Evolutionary conservation across 495 filamentous ascomycete species (phyloP).

Genomic region (Aspergillus ostianus): DNA sequence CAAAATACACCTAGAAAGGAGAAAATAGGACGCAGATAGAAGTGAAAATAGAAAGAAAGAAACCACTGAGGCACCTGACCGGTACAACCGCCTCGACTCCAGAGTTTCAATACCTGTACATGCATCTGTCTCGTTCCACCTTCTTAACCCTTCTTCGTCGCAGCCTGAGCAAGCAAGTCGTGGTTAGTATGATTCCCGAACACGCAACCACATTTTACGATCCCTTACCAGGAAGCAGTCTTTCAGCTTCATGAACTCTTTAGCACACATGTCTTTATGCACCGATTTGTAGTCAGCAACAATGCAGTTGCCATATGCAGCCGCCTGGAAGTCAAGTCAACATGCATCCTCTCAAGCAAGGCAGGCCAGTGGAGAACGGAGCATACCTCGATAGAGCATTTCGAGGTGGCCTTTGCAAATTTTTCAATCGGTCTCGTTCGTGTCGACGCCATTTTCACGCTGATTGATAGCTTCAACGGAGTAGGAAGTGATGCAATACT

Average conservation of each 20-base stretch:
- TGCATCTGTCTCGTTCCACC: background rate
- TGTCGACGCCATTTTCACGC: conserved; percentile 16
- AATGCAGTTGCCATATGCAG: conserved; percentile 89
- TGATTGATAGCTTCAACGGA: background rate
- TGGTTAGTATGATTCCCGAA: conserved; percentile 2
- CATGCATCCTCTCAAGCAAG: background rate
- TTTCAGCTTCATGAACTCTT: conserved; percentile 83
- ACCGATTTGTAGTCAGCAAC: conserved; percentile 87
- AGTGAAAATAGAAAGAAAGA: background rate
- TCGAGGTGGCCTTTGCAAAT: conserved; percentile 76
- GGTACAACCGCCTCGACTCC: background rate
- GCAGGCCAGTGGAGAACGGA: conserved; percentile 4
- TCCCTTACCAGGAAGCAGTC: conserved; percentile 78
- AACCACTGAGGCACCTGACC: conserved; percentile 3
- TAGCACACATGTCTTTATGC: conserved; percentile 84
- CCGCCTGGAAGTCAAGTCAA: conserved; percentile 53
- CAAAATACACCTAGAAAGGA: background rate
- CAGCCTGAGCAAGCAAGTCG: conserved; percentile 27
- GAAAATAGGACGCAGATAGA: too few relatives aligned
- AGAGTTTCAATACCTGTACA: background rate
- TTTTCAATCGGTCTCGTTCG: conserved; percentile 75
- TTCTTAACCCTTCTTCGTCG: conserved; percentile 38
- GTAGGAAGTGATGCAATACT: conserved; percentile 1
- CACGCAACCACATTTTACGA: background rate
- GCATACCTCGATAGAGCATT: conserved; percentile 78